These are phyloP conservation scores for Galerina marginata DNA, from an alignment of 768 basidiomycete genomes.

Conservation along the genomic window DNA sequence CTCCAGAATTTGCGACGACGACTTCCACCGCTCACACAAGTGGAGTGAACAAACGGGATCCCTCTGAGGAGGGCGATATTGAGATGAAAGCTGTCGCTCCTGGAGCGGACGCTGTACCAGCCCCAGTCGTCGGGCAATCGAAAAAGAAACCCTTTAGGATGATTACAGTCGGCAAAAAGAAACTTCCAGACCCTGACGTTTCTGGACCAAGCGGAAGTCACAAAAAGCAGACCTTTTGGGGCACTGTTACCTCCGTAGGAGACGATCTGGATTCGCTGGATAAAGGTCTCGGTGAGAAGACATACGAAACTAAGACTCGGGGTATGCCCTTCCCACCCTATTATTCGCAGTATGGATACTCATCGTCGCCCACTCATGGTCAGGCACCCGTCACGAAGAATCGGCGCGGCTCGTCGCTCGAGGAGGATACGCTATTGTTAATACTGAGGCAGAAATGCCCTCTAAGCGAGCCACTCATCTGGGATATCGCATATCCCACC, in stretches of 20 bases:
- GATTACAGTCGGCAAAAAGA: slow-evolving; percentile 63
- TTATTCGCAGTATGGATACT: no score
- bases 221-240: slow-evolving; percentile 59
- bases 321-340: slow-evolving; percentile 34
- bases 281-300: slow-evolving; percentile 52
- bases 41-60: slow-evolving; percentile 21
- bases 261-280: slow-evolving; percentile 55
- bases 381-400: slow-evolving; percentile 57
- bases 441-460: slow-evolving; percentile 46
- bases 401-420: slow-evolving; percentile 59
- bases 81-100: slow-evolving; percentile 48
- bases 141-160: slow-evolving; percentile 54
- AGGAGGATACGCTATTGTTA: slow-evolving; percentile 66
- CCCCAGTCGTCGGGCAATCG: slow-evolving; percentile 36
- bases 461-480: slow-evolving; percentile 58
- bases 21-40: slow-evolving; percentile 6
- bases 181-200: slow-evolving; percentile 51
- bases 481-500: slow-evolving; percentile 65
- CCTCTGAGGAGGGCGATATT: slow-evolving; percentile 29
- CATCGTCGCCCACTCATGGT: not conserved
- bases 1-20: slow-evolving; percentile 44
- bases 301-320: slow-evolving; percentile 67
- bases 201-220: slow-evolving; percentile 33
- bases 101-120: slow-evolving; percentile 58
- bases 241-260: slow-evolving; percentile 52